Evolutionary conservation across 2,329 filamentous ascomycete genomes (phyloP).

Genomic region (Fusarium citri): DNA sequence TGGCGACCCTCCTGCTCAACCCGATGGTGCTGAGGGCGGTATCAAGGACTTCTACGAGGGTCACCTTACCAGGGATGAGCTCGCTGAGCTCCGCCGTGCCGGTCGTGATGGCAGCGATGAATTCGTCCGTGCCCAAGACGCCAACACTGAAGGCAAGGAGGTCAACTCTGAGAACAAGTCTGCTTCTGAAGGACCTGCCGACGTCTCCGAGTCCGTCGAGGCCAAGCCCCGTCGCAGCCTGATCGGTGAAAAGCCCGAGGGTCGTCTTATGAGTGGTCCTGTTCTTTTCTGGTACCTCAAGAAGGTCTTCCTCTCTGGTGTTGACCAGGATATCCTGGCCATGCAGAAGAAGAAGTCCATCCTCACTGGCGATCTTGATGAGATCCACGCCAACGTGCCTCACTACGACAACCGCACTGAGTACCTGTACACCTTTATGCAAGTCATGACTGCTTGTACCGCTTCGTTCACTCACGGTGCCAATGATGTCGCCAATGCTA

Average conservation of each 20-base stretch:
- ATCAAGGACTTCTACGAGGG: slow-evolving; percentile 68
- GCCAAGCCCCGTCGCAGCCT: slow-evolving; percentile 35
- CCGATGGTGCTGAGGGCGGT: slow-evolving; percentile 70
- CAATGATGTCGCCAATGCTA: slow-evolving; percentile 73
- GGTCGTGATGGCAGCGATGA: slow-evolving; percentile 39
- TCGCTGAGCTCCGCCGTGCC: slow-evolving; percentile 55
- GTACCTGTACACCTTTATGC: slow-evolving; percentile 70
- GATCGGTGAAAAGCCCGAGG: slow-evolving; percentile 40
- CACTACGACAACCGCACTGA: slow-evolving; percentile 70
- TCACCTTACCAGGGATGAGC: slow-evolving; percentile 64
- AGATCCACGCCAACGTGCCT: slow-evolving; percentile 66
- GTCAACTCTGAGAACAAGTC: slow-evolving; percentile 28
- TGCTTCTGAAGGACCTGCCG: not conserved
- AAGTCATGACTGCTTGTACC: slow-evolving; percentile 70
- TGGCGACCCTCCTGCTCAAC: slow-evolving; percentile 64
- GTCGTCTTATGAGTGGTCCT: slow-evolving; percentile 1
- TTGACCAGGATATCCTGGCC: slow-evolving; percentile 46
- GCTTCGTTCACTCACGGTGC: slow-evolving; percentile 75
- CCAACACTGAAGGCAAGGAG: slow-evolving; percentile 39
- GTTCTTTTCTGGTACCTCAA: slow-evolving; percentile 45
- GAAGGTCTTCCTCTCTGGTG: slow-evolving; percentile 40
- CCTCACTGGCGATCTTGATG: slow-evolving; percentile 64
- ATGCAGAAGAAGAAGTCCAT: slow-evolving; percentile 57
- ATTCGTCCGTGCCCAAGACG: slow-evolving; percentile 39
- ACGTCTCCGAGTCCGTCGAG: slow-evolving; percentile 8